Conservation (phyloP, 768 basidiomycete genomes). For the Phylloporus arenicola region DNA sequence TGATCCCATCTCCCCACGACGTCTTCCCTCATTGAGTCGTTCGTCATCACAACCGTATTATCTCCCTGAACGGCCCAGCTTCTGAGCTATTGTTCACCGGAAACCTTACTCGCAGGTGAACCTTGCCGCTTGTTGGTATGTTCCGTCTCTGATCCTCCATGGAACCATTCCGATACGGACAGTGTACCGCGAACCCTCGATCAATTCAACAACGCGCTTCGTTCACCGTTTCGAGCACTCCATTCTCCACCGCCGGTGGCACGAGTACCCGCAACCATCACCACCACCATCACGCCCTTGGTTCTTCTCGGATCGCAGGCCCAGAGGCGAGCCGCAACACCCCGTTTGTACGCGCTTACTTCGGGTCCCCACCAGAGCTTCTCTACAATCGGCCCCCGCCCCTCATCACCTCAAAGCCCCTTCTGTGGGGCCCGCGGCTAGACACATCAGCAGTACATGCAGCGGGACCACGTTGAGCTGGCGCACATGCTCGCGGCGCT, state of each 20-base stretch:
- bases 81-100: conserved; percentile 46
- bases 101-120: conserved; percentile 44
- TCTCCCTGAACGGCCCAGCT: conserved; percentile 58
- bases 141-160: conserved; percentile 11
- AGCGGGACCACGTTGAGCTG: too few species aligned
- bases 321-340: neutral
- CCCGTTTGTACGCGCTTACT: neutral
- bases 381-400: too few species aligned
- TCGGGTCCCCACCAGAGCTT: too few species aligned
- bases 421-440: too few species aligned
- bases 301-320: neutral
- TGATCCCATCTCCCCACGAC: conserved; percentile 32
- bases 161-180: conserved; percentile 18
- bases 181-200: conserved; percentile 49
- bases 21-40: conserved; percentile 41
- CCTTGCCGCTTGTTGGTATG: neutral
- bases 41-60: conserved; percentile 54
- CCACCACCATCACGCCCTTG: neutral
- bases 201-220: conserved; percentile 47
- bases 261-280: neutral
- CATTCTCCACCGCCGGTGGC: conserved; percentile 6
- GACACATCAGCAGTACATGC: too few species aligned
- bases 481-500: too few species aligned
- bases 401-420: too few species aligned
- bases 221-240: conserved; percentile 2